Evolutionary conservation across 2,329 filamentous ascomycete species (phyloP).

Genomic region (Alternaria solani): DNA sequence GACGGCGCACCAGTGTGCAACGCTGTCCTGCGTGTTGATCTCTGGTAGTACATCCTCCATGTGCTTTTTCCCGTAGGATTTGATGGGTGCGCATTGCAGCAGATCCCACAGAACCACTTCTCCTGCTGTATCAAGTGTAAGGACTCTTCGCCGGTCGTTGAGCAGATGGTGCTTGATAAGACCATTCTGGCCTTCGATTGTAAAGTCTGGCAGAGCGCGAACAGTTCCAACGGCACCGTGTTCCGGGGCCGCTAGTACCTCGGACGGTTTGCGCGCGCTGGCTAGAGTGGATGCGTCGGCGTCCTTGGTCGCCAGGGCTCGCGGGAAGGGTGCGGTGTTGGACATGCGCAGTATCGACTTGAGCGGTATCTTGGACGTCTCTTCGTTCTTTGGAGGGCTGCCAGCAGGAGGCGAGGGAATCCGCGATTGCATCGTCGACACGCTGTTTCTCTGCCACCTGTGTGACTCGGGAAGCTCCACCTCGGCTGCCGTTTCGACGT

Average conservation of each 20-base stretch:
- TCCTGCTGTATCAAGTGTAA: constrained; percentile 93
- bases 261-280: constrained; percentile 65
- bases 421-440: constrained; percentile 54
- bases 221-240: constrained; percentile 48
- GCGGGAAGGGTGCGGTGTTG: constrained; percentile 79
- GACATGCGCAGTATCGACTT: constrained; percentile 83
- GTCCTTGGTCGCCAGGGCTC: constrained; percentile 60
- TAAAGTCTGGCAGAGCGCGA: constrained; percentile 56
- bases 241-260: constrained; percentile 58
- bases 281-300: constrained; percentile 63
- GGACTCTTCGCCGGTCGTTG: constrained; percentile 86
- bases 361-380: constrained; percentile 71
- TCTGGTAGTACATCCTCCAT: constrained; percentile 89
- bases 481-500: constrained; percentile 80
- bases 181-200: constrained; percentile 92
- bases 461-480: constrained; percentile 65
- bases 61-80: constrained; percentile 93
- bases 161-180: constrained; percentile 91
- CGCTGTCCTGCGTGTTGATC: constrained; percentile 86
- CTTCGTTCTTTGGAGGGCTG: constrained; percentile 44
- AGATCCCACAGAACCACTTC: constrained; percentile 97
- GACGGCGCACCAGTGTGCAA: constrained; percentile 95
- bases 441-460: constrained; percentile 64
- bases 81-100: constrained; percentile 84
- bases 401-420: constrained; percentile 50